Conservation (phyloP, 1,139 yeast genomes). For the Pichia sp. region DNA sequence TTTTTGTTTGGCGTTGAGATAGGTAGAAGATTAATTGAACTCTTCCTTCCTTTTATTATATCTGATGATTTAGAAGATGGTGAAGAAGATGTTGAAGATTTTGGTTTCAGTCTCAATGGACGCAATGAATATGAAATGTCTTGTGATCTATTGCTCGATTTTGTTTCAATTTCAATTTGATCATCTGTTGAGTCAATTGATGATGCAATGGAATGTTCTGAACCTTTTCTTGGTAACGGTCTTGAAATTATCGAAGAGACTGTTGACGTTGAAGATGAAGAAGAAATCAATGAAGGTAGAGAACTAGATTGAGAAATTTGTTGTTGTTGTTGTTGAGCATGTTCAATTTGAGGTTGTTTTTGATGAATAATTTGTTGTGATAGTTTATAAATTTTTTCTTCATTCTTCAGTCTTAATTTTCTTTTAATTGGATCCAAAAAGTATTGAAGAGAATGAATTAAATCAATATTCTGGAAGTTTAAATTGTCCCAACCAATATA, state of each 20-base stretch:
- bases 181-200: background rate
- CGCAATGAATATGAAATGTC: constrained; percentile 11
- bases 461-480: constrained; percentile 60
- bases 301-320: constrained; percentile 9
- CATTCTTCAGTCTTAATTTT: constrained; percentile 26
- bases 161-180: background rate
- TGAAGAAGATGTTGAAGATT: background rate
- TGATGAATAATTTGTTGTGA: no score
- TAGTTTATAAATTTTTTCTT: constrained; percentile 14
- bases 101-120: constrained; percentile 14
- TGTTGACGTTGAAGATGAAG: constrained; percentile 16
- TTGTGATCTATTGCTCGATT: background rate
- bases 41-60: constrained; percentile 1
- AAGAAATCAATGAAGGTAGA: constrained; percentile 14
- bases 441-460: constrained; percentile 61
- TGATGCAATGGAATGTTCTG: constrained; percentile 14
- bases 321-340: background rate
- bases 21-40: constrained; percentile 5
- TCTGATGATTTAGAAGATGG: background rate
- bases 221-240: constrained; percentile 13
- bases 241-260: constrained; percentile 16
- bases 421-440: constrained; percentile 67
- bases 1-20: constrained; percentile 4
- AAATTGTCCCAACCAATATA: constrained; percentile 77
- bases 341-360: no score